Evolutionary conservation across 2,329 filamentous ascomycete genomes (phyloP).

Genomic region (Fusarium sp.): DNA sequence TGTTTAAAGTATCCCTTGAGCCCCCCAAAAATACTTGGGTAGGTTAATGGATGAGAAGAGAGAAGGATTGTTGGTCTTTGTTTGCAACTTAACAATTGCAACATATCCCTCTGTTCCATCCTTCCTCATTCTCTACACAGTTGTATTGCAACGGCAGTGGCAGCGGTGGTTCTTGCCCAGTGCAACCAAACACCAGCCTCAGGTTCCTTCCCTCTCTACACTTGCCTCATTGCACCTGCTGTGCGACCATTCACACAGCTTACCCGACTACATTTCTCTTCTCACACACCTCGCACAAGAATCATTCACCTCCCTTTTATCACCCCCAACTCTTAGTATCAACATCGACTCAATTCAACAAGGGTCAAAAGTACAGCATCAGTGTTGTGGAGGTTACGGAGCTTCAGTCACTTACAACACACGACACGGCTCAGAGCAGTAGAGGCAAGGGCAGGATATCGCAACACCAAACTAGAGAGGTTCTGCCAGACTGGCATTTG

Average conservation of each 20-base stretch:
- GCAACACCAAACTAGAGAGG: conserved; percentile 9
- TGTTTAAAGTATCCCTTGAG: conserved; percentile 42
- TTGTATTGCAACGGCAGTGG: conserved; percentile 7
- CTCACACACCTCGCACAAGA: conserved; percentile 33
- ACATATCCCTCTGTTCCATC: not conserved
- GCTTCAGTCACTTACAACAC: conserved; percentile 9
- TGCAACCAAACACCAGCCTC: conserved; percentile 28
- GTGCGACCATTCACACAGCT: conserved; percentile 22
- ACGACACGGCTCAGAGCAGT: conserved; percentile 1
- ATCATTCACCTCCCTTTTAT: conserved; percentile 15
- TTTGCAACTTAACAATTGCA: conserved; percentile 11
- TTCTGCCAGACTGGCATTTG: not conserved
- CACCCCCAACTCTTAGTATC: conserved; percentile 24
- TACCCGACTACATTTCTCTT: conserved; percentile 12
- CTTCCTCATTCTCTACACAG: not conserved
- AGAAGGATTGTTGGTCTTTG: conserved; percentile 10
- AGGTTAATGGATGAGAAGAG: conserved; percentile 7
- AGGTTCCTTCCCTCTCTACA: conserved; percentile 19
- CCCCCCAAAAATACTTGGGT: conserved; percentile 32
- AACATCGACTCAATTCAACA: conserved; percentile 16
- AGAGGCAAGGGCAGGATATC: conserved; percentile 10
- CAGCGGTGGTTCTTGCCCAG: conserved; percentile 32
- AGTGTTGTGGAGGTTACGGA: conserved; percentile 16
- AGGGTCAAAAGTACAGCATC: conserved; percentile 26
- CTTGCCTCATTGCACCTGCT: conserved; percentile 37